Conservation (phyloP, 495 filamentous ascomycete genomes). For the Talaromyces trachyspermus region DNA sequence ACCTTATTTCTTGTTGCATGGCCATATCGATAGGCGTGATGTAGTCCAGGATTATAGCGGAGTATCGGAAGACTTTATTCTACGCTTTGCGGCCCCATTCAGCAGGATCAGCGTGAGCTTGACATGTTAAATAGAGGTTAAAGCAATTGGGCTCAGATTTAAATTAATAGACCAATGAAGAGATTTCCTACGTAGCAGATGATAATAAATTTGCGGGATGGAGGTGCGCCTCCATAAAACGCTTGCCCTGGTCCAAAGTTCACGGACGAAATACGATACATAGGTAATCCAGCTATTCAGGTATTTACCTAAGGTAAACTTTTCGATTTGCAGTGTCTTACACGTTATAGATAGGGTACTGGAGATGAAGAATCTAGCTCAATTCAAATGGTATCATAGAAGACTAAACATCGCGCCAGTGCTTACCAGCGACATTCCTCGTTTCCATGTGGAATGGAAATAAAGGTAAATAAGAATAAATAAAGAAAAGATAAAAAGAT, state of each 20-base stretch:
- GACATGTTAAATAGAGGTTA: background rate
- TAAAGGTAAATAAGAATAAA: background rate
- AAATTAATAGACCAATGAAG: background rate
- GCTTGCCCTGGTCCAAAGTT: too few relatives aligned
- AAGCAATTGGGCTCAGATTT: background rate
- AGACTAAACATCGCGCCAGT: background rate
- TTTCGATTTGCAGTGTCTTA: too few relatives aligned
- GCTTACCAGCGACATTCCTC: background rate
- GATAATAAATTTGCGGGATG: background rate
- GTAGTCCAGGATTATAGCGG: background rate
- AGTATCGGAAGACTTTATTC: background rate
- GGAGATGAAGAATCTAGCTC: background rate
- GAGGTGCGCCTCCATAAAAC: too few relatives aligned
- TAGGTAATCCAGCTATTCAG: background rate
- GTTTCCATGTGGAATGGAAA: background rate
- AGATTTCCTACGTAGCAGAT: background rate
- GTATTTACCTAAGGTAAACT: too few relatives aligned
- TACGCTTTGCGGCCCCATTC: background rate
- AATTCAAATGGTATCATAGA: slow-evolving; percentile 8
- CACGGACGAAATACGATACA: too few relatives aligned
- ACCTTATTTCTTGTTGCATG: background rate
- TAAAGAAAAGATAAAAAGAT: slow-evolving; percentile 6
- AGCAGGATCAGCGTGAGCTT: background rate
- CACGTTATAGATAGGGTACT: background rate
- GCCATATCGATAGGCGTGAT: background rate